These are phyloP conservation scores for Plasmopara halstedii DNA, from an alignment of 352 stramenopile species.

Conservation along the genomic window DNA sequence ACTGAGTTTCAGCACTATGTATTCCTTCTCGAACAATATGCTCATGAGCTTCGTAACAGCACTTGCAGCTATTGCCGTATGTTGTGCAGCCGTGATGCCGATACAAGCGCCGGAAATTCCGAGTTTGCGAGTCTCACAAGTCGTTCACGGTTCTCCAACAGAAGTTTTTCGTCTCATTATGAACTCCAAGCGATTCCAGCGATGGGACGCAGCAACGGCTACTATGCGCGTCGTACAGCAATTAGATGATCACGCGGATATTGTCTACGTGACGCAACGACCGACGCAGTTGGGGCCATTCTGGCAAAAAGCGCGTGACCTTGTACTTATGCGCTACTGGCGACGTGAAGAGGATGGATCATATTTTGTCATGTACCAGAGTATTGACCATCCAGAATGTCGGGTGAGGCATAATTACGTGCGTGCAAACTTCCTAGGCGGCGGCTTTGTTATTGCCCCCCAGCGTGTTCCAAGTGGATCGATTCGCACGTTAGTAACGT, in stretches of 20 bases:
- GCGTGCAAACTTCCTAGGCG: constrained; percentile 66
- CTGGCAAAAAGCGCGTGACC: constrained; percentile 79
- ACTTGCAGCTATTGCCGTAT: constrained; percentile 54
- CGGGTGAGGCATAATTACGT: constrained; percentile 84
- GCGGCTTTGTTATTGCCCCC: constrained; percentile 80
- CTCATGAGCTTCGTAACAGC: constrained; percentile 69
- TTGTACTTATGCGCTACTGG: constrained; percentile 87
- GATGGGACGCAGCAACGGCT: constrained; percentile 72
- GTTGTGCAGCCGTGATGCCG: constrained; percentile 61
- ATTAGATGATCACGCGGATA: constrained; percentile 85
- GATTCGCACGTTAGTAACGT: constrained; percentile 76
- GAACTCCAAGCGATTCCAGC: constrained; percentile 77
- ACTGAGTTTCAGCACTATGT: constrained; percentile 82
- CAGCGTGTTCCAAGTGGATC: constrained; percentile 69
- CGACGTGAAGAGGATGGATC: constrained; percentile 82
- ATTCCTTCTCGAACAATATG: constrained; percentile 80
- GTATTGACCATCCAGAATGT: constrained; percentile 77
- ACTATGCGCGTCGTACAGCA: constrained; percentile 79
- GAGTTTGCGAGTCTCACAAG: constrained; percentile 74
- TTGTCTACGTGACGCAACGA: constrained; percentile 81
- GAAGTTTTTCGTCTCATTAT: constrained; percentile 81
- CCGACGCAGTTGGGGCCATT: constrained; percentile 81
- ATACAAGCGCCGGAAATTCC: constrained; percentile 73
- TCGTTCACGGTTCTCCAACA: constrained; percentile 75
- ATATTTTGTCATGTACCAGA: constrained; percentile 90